These are phyloP conservation scores for Pleurotus eryngii DNA, from an alignment of 768 basidiomycete species.

Conservation along the genomic window DNA sequence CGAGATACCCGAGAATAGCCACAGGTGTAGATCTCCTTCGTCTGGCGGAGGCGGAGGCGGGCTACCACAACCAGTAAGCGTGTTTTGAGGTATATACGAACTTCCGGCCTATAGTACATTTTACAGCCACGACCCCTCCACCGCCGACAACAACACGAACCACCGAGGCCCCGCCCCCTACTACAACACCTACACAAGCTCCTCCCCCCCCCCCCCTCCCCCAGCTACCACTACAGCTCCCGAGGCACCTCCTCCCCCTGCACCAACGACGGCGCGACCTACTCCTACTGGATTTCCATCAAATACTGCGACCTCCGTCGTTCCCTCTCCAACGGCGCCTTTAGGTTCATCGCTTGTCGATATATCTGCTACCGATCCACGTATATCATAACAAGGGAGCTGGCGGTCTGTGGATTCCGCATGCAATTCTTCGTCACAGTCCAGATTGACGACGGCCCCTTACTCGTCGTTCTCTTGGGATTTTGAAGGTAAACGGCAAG, in stretches of 20 bases:
- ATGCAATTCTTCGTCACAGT: neutral
- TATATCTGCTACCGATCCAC: neutral
- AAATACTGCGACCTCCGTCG: neutral
- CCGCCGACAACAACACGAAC: neutral
- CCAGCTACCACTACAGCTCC: neutral
- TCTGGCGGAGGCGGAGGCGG: neutral
- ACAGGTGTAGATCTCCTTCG: neutral
- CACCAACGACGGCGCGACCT: neutral
- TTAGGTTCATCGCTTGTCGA: neutral
- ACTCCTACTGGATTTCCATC: neutral
- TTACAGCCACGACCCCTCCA: neutral
- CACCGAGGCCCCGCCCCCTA: neutral
- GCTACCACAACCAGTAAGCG: neutral
- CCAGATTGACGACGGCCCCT: neutral
- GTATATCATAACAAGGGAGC: neutral
- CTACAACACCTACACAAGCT: neutral
- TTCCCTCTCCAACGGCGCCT: neutral
- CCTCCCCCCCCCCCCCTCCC: neutral
- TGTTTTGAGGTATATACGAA: neutral
- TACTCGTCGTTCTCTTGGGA: neutral
- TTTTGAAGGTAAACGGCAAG: neutral
- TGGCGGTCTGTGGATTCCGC: neutral
- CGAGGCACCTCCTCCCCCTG: neutral
- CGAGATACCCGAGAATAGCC: neutral
- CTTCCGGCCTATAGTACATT: neutral